Base-by-base conservation (phyloP, 83 land plant species). In the Picea abies region DNA sequence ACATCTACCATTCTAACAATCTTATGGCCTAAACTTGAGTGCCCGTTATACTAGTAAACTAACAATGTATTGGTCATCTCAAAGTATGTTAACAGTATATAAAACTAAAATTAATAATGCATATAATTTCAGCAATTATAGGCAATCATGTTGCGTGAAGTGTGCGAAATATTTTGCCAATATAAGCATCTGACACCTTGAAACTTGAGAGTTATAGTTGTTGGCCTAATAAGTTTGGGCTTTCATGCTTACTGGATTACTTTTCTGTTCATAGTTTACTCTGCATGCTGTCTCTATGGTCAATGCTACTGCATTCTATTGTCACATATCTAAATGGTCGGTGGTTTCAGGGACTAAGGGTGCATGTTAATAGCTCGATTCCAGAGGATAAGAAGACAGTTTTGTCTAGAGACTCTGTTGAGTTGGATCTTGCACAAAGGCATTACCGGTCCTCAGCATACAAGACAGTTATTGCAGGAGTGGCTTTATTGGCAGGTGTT, bases 281-380 rank as follows among this genome's bases (percentile, higher is more conserved):
- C 7, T 47, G 8, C 5, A 47, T 47, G 49, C 49, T 47, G 49
- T 7, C 49, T 47, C 49, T 7, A 47, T 47, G 49, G 49, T 47
- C 6, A 47, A 7, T 47, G 10, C 52, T 7, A 7, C 9, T 47
- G 10, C 52, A 9, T 47, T 9, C 52, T 65, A 17, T 23, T 65
- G 25, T 65, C 9, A 25, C 9, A n/a, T 65, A 5, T 15, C 14
- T n/a, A 75, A 75, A 3, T 22, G 19, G 52, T 49, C 0, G 12
- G 22, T 75, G 78, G 60, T 75, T 44, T 44, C 78, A 76, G 78
- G 78, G 49, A 52, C 78, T 76, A 15, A 47, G 32, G 32, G 20
- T 76, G 78, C 78, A 76, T 17, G 25, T 76, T 76, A 61, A 49
- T 4, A 76, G 56, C 44, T 17, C 14, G 78, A 52, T 49, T 49